These are phyloP conservation scores for Aureobasidium sp. DNA, from an alignment of 2,329 filamentous ascomycete genomes.

Conservation along the genomic window DNA sequence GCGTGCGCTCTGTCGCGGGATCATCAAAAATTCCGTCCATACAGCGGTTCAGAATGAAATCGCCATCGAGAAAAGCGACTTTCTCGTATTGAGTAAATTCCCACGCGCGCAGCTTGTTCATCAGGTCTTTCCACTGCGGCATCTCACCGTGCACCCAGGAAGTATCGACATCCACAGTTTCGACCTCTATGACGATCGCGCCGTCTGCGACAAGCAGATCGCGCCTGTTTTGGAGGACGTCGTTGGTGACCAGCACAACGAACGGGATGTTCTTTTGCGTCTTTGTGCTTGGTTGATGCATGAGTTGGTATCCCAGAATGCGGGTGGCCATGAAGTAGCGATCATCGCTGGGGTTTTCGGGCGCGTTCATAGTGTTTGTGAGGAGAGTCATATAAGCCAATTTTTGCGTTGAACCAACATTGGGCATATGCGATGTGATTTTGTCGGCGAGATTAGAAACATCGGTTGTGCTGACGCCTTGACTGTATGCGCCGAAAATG, in stretches of 20 bases:
- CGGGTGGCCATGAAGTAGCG: constrained; percentile 26
- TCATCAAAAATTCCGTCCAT: constrained; percentile 30
- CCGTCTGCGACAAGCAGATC: constrained; percentile 23
- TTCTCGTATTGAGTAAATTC: constrained; percentile 31
- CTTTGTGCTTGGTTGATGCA: constrained; percentile 24
- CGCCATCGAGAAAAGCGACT: constrained; percentile 30
- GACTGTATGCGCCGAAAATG: too few relatives aligned
- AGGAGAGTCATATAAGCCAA: constrained; percentile 25
- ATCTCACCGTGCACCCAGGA: too few relatives aligned
- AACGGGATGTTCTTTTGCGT: constrained; percentile 22
- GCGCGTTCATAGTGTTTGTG: constrained; percentile 13
- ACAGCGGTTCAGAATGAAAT: constrained; percentile 24
- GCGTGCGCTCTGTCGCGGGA: constrained; percentile 20
- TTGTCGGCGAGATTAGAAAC: too few relatives aligned
- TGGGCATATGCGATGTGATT: too few relatives aligned
- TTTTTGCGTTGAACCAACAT: not conserved
- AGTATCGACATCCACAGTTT: not conserved
- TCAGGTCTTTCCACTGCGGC: too few relatives aligned
- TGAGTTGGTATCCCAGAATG: constrained; percentile 25
- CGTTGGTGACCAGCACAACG: constrained; percentile 25
- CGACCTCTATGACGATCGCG: constrained; percentile 22
- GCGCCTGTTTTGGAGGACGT: constrained; percentile 21
- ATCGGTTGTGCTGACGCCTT: too few relatives aligned
- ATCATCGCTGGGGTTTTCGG: constrained; percentile 16
- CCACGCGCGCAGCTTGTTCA: constrained; percentile 33